Percentiles rank a stretch among this genome's conserved stretches.
Evolutionary conservation across 2,329 filamentous ascomycete genomes (phyloP).

Genomic region (Passalora sequoiae): DNA sequence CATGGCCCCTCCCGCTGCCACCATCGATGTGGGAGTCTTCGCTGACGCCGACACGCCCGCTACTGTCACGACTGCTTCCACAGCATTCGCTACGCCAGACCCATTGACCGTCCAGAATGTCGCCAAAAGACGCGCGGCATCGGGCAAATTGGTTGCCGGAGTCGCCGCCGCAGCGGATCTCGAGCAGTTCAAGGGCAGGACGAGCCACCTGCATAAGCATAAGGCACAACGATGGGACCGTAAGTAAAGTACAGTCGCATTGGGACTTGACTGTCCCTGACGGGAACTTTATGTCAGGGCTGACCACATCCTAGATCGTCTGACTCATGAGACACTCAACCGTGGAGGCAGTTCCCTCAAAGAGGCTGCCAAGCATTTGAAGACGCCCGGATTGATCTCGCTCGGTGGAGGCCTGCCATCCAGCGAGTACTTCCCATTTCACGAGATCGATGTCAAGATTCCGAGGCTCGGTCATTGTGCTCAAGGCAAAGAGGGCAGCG

Average conservation of each 20-base stretch:
- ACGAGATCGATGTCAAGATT: slow-evolving; percentile 68
- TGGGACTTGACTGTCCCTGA: too few relatives aligned
- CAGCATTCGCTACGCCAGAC: slow-evolving; percentile 43
- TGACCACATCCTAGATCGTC: slow-evolving; percentile 33
- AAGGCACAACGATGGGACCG: slow-evolving; percentile 79
- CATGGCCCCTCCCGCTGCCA: slow-evolving; percentile 34
- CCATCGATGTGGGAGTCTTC: slow-evolving; percentile 35
- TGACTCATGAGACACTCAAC: slow-evolving; percentile 52
- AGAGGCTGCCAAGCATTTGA: slow-evolving; percentile 70
- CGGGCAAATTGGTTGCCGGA: slow-evolving; percentile 67
- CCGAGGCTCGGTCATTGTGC: slow-evolving; percentile 60
- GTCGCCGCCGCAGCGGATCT: slow-evolving; percentile 72
- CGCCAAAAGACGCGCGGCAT: slow-evolving; percentile 61
- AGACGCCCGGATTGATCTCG: slow-evolving; percentile 78
- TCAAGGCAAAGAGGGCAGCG: slow-evolving; percentile 62
- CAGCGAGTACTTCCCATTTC: slow-evolving; percentile 86
- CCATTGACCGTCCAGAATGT: slow-evolving; percentile 63
- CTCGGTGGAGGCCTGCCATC: slow-evolving; percentile 89
- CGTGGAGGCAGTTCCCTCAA: slow-evolving; percentile 63
- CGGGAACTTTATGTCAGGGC: too few relatives aligned
- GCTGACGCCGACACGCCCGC: slow-evolving; percentile 46
- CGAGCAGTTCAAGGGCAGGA: slow-evolving; percentile 71
- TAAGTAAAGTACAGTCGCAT: slow-evolving; percentile 46
- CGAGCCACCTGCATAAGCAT: slow-evolving; percentile 59
- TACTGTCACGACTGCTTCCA: too few relatives aligned